Evolutionary conservation across 192 early-diverging fungal genomes (phyloP).

Genomic region (Haplosporangium gracile): DNA sequence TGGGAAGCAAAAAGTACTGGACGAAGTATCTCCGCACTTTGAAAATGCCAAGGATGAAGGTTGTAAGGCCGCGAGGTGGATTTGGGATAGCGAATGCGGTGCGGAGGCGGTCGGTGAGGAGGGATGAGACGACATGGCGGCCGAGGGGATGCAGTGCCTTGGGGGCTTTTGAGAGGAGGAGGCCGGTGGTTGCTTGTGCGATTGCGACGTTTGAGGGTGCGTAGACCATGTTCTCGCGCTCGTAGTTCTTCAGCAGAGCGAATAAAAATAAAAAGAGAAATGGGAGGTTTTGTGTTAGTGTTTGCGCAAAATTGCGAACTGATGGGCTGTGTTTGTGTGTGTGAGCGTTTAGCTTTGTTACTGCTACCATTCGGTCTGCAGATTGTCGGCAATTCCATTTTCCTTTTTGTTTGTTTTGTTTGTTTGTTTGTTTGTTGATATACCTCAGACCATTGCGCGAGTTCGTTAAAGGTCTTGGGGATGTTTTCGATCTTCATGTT

Average conservation of each 20-base stretch:
- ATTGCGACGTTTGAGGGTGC: constrained; percentile 28
- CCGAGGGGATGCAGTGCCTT: constrained; percentile 15
- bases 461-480: constrained; percentile 38
- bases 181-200: constrained; percentile 34
- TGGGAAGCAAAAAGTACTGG: constrained; percentile 44
- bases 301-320: not conserved
- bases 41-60: not conserved
- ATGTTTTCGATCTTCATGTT: constrained; percentile 63
- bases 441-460: constrained; percentile 53
- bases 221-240: constrained; percentile 24
- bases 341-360: constrained; percentile 1
- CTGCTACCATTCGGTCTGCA: not conserved
- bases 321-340: not conserved
- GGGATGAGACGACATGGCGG: constrained; percentile 31
- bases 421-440: not conserved
- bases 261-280: not conserved
- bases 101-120: constrained; percentile 27
- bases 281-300: not conserved
- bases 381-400: not conserved
- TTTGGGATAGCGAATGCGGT: constrained; percentile 29
- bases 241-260: constrained; percentile 33
- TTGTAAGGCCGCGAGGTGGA: not conserved
- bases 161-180: constrained; percentile 20
- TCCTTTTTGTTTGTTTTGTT: too few relatives aligned
- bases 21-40: constrained; percentile 31